Conservation (phyloP, 2,329 filamentous ascomycete genomes). For the Erysiphe neolycopersici region DNA sequence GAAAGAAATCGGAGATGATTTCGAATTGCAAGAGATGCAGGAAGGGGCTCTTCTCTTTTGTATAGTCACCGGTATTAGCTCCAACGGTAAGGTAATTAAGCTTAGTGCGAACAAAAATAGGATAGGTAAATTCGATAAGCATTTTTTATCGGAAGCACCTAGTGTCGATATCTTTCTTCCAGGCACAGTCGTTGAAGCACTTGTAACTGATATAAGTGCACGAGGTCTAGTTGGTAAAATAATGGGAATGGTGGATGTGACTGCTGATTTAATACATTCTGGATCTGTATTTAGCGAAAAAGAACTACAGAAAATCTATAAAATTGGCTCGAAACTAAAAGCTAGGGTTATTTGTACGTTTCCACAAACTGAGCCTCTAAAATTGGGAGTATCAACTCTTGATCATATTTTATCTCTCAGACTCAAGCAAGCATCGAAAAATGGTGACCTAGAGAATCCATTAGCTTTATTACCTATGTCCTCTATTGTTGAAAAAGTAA, state of each 20-base stretch:
- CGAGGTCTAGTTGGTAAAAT: constrained; percentile 71
- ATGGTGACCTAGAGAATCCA: constrained; percentile 21
- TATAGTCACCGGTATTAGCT: constrained; percentile 45
- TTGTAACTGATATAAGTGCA: constrained; percentile 48
- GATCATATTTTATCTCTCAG: constrained; percentile 51
- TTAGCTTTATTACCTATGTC: constrained; percentile 40
- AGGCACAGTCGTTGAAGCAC: constrained; percentile 65
- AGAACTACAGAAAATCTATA: constrained; percentile 52
- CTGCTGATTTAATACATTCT: constrained; percentile 74
- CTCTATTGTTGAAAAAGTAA: constrained; percentile 49
- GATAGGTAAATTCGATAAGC: constrained; percentile 37
- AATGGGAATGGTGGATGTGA: constrained; percentile 74
- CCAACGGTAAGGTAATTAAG: constrained; percentile 64
- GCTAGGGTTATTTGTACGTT: constrained; percentile 75
- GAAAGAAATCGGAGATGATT: constrained; percentile 45
- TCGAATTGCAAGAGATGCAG: constrained; percentile 41
- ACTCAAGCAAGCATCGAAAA: constrained; percentile 18
- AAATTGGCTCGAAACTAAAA: constrained; percentile 60
- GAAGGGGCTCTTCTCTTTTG: constrained; percentile 70
- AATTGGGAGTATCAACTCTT: constrained; percentile 66
- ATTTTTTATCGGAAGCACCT: constrained; percentile 46
- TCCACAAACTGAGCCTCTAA: constrained; percentile 49
- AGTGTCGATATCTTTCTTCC: constrained; percentile 79
- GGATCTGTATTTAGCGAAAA: constrained; percentile 42
- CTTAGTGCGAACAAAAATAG: constrained; percentile 49